Evolutionary conservation across 148 eudicot genomes (phyloP).

Genomic region (Cornus controversa): DNA sequence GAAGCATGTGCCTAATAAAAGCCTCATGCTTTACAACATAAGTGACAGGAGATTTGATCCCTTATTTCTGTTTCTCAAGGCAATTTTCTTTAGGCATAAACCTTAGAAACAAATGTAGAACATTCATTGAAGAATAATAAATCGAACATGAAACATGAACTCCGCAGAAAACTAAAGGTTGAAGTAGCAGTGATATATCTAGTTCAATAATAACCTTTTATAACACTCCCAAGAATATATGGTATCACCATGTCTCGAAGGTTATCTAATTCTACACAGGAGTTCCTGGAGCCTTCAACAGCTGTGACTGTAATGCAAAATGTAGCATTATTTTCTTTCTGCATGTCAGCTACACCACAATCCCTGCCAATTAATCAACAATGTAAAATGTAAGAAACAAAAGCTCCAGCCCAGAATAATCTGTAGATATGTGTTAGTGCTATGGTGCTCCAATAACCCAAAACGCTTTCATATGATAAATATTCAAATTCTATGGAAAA

Average conservation of each 20-base stretch:
- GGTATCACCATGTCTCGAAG: slow-evolving; percentile 67
- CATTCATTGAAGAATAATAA: background rate
- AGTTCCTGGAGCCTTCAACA: slow-evolving; percentile 35
- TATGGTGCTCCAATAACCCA: too few species aligned
- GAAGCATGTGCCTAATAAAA: background rate
- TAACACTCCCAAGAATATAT: slow-evolving; percentile 51
- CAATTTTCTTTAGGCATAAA: background rate
- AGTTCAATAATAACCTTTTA: slow-evolving; percentile 54
- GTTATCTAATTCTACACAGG: slow-evolving; percentile 31
- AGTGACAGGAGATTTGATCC: background rate
- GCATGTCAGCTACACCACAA: slow-evolving; percentile 37
- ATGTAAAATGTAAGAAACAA: slow-evolving; percentile 8
- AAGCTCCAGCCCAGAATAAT: background rate
- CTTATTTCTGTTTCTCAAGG: background rate
- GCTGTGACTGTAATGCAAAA: slow-evolving; percentile 60
- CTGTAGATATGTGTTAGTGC: background rate
- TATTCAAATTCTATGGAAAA: background rate
- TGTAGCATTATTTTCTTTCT: slow-evolving; percentile 22
- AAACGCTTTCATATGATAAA: background rate
- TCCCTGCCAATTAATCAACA: slow-evolving; percentile 37
- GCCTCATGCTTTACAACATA: background rate
- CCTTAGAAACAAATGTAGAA: background rate
- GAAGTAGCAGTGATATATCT: background rate
- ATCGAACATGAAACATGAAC: background rate
- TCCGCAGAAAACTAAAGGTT: background rate